Evolutionary conservation across 2,329 filamentous ascomycete genomes (phyloP).

Genomic region (Penicillium occitanis): DNA sequence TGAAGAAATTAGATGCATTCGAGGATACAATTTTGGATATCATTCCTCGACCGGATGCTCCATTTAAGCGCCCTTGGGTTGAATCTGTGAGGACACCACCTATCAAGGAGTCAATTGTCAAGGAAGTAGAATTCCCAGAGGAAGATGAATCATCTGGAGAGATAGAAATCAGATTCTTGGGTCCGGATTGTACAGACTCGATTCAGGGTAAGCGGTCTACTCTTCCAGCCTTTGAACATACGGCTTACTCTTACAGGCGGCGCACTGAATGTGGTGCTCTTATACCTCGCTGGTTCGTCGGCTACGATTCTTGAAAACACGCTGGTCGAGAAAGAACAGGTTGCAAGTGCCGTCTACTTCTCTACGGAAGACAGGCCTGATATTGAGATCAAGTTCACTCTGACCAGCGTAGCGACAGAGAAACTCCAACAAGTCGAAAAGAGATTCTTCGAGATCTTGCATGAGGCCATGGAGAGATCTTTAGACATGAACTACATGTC

Average conservation of each 20-base stretch:
- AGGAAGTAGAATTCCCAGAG: conserved; percentile 88
- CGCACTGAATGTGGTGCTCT: conserved; percentile 75
- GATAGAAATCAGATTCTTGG: conserved; percentile 80
- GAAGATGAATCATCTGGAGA: conserved; percentile 94
- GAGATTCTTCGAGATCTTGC: conserved; percentile 78
- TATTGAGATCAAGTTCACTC: conserved; percentile 78
- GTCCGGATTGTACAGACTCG: conserved; percentile 74
- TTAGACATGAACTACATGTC: conserved; percentile 87
- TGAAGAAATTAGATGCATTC: conserved; percentile 81
- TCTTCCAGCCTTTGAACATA: neutral
- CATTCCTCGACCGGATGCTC: conserved; percentile 70
- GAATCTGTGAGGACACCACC: conserved; percentile 77
- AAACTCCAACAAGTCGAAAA: conserved; percentile 82
- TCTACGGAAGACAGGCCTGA: conserved; percentile 77
- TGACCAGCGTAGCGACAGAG: conserved; percentile 82
- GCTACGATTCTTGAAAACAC: conserved; percentile 88
- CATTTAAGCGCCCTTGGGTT: conserved; percentile 87
- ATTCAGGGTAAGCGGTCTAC: conserved; percentile 50
- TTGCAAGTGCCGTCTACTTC: conserved; percentile 81
- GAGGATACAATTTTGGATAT: conserved; percentile 81
- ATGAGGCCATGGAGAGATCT: conserved; percentile 72
- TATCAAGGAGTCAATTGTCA: conserved; percentile 69
- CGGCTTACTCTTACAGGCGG: conserved; percentile 48
- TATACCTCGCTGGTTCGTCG: conserved; percentile 89
- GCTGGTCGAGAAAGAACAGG: conserved; percentile 87